Evolutionary conservation across 2,329 filamentous ascomycete species (phyloP).

Genomic region (Karstenula rhodostoma): DNA sequence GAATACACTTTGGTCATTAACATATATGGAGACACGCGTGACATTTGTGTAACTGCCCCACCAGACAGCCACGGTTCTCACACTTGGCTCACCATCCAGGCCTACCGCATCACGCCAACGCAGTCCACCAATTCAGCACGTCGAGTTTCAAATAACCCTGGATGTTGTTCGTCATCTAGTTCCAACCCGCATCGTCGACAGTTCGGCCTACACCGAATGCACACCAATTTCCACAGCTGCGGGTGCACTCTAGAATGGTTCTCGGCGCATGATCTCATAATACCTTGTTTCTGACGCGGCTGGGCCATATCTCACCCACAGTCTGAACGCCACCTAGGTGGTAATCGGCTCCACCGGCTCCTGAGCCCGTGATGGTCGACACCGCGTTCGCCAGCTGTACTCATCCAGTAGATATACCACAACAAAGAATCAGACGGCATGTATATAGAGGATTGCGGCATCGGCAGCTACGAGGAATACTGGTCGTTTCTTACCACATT

Average conservation of each 20-base stretch:
- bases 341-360: constrained; percentile 2
- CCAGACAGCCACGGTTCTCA: neutral
- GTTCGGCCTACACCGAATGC: neutral
- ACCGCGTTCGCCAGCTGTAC: neutral
- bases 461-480: neutral
- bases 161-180: neutral
- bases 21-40: neutral
- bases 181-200: neutral
- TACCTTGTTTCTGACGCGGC: neutral
- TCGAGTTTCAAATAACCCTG: neutral
- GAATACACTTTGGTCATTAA: neutral
- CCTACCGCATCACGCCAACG: neutral
- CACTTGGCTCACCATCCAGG: neutral
- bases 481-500: neutral
- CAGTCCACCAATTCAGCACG: neutral
- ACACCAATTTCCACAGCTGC: too few relatives aligned
- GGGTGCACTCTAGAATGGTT: neutral
- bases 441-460: neutral
- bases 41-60: neutral
- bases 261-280: neutral
- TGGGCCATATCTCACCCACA: neutral
- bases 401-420: neutral
- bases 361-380: neutral
- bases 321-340: neutral
- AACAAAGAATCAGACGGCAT: constrained; percentile 4